Evolutionary conservation across 257 asterid species (phyloP).

Genomic region (Cruciata laevipes): DNA sequence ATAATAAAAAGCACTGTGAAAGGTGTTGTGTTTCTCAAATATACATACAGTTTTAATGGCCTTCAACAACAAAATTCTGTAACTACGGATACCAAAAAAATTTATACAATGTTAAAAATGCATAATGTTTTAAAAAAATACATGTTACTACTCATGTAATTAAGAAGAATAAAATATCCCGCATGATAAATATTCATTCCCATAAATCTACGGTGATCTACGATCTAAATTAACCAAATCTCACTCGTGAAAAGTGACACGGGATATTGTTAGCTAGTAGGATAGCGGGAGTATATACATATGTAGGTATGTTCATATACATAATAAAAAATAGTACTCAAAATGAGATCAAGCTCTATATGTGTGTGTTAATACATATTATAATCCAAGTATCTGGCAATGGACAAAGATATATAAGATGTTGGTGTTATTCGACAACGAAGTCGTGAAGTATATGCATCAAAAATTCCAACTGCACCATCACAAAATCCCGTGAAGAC

Average conservation of each 20-base stretch:
- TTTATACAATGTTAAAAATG: too few species aligned
- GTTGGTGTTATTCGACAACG: slow-evolving; percentile 72
- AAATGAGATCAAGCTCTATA: too few species aligned
- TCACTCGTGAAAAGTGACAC: neutral
- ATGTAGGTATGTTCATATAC: too few species aligned
- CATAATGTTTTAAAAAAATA: too few species aligned
- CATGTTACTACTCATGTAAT: too few species aligned
- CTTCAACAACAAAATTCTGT: neutral
- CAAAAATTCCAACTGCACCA: slow-evolving; percentile 88
- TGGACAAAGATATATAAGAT: slow-evolving; percentile 58
- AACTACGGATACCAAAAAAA: neutral
- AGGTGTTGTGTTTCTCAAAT: too few species aligned
- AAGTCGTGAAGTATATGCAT: slow-evolving; percentile 57
- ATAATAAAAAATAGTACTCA: too few species aligned
- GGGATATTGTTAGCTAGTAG: neutral
- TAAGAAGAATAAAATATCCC: too few species aligned
- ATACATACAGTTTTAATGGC: neutral
- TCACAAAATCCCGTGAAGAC: slow-evolving; percentile 72
- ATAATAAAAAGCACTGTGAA: neutral
- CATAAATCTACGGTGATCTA: too few species aligned
- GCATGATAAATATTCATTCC: too few species aligned
- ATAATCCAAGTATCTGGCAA: slow-evolving; percentile 50
- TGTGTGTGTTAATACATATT: neutral
- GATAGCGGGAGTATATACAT: too few species aligned
- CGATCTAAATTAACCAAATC: too few species aligned